Evolutionary conservation across 345 rosid species (phyloP), one percentile per base, ranked within the genome.

Genomic region (Linum lewisii): DNA sequence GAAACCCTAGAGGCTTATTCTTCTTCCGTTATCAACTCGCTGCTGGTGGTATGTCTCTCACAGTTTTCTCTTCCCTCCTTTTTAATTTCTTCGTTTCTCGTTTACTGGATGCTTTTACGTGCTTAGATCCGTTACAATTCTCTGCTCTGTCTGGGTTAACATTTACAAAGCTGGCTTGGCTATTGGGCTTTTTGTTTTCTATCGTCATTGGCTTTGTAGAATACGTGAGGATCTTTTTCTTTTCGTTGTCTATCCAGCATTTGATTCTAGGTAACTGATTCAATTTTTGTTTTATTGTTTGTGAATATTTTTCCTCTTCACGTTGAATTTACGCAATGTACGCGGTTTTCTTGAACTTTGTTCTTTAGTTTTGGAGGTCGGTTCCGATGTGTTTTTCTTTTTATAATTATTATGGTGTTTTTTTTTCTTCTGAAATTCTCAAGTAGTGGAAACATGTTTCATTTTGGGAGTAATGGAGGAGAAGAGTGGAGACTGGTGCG

Each of bases 101-200:
- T 42, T 42, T 16, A 21, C 14, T 16, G 42, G 25, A 61, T 37
- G 24, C 21, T 51, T 14, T 53, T 55, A 62, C 20, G 4, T 2
- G 24, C 63, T 67, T 77, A 77, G 83, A 78, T 78, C 79, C 78
- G 80, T 69, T 64, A 45, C 55, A 54, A 61, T 63, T 38, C 9
- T 13, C 45, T 10, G 11, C 16, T 56, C 22, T 21, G 38, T 26
- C 21, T 44, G 59, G 11, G 16, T 55, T 63, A 6, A n/a, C 1
- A 23, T 49, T 19, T 21, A 14, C 32, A 47, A 3, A 16, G 15
- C 45, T 15, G 4, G 50, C 70, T 66, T 34, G 13, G 1, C 16
- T 62, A 58, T 54, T 36, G 2, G 2, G 34, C 34, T 29, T 29
- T 5, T 29, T 29, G 23, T 60, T 15, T 24, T 7, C 42, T 57